Conservation (phyloP, 768 basidiomycete species). For the Mycena polygramma region DNA sequence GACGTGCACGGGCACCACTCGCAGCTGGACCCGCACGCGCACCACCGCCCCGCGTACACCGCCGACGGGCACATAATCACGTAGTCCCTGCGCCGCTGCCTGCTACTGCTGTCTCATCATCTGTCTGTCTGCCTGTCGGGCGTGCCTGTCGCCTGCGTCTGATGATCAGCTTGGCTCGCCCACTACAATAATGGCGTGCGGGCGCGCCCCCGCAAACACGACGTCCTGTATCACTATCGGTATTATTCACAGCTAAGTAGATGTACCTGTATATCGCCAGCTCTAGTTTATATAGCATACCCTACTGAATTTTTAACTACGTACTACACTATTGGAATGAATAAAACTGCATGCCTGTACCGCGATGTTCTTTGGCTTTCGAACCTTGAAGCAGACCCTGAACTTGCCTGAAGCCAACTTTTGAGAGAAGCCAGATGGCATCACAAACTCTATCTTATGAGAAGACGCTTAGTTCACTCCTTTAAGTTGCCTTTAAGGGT, state of each 20-base stretch:
- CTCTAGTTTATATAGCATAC: slow-evolving; percentile 32
- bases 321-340: slow-evolving; percentile 25
- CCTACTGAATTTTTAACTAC: slow-evolving; percentile 28
- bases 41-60: slow-evolving; percentile 32
- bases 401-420: too few relatives aligned
- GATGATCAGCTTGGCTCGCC: background rate
- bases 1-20: slow-evolving; percentile 30
- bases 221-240: slow-evolving; percentile 27
- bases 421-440: background rate
- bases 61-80: slow-evolving; percentile 33
- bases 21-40: slow-evolving; percentile 36
- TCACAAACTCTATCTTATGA: slow-evolving; percentile 30
- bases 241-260: slow-evolving; percentile 26
- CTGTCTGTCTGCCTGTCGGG: too few relatives aligned
- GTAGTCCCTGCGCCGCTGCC: slow-evolving; percentile 13
- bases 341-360: background rate
- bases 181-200: background rate
- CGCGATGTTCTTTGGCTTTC: too few relatives aligned
- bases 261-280: slow-evolving; percentile 31
- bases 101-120: background rate
- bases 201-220: background rate
- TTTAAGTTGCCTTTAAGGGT: too few relatives aligned
- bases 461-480: too few relatives aligned
- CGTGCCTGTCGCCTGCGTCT: background rate
- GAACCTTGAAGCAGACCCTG: too few relatives aligned